Base-by-base conservation (phyloP, 768 basidiomycete species). In the Agaricus sinodeliciosus region DNA sequence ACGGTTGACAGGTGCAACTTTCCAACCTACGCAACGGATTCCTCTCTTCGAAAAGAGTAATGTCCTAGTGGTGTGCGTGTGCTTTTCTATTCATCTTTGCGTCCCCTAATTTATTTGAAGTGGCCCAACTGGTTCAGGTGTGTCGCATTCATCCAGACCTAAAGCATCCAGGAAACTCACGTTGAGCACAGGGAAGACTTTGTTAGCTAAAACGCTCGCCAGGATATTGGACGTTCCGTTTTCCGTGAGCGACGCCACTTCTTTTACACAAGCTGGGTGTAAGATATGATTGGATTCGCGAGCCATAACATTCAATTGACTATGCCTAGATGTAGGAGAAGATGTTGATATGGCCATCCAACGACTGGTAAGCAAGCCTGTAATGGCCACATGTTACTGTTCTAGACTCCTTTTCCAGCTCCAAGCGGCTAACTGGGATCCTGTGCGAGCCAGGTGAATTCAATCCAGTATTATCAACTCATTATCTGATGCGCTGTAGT, bases 331-430 rank as follows among this genome's bases (percentile, higher is more conserved):
- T 69, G 91, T 98, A 43, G 94, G 94, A 58, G 95, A 96, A 63
- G 95, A 98, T 63, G 94, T 96, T 7, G 95, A 98, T 56, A 87
- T 87, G 75, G 85, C 89, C 41, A 81, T 97, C 22, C 85, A 92
- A 54, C 78, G 95, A 54, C 70, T 97, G 61, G 90, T 87, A 58
- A 66, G 75, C 61, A 25, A 35, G 44, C 2, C 39, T 44, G 44
- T 7, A 2, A 19, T 44, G 37, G n/a, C 13, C 31, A 15, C 35
- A 40, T 34, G n/a, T 22, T 41, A 9, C 22, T 37, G 40, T 16
- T 9, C 22, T 47, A 37, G 41, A 16, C 25, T 6, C 46, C 22
- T 18, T 15, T 9, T 54, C 2, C 28, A 91, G 89, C 70, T 96
- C 6, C 92, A 94, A 77, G 88, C 90, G 25, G 88, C 94, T 7